Conservation (phyloP, 257 asterid species). For the Thymus quinquecostatus region DNA sequence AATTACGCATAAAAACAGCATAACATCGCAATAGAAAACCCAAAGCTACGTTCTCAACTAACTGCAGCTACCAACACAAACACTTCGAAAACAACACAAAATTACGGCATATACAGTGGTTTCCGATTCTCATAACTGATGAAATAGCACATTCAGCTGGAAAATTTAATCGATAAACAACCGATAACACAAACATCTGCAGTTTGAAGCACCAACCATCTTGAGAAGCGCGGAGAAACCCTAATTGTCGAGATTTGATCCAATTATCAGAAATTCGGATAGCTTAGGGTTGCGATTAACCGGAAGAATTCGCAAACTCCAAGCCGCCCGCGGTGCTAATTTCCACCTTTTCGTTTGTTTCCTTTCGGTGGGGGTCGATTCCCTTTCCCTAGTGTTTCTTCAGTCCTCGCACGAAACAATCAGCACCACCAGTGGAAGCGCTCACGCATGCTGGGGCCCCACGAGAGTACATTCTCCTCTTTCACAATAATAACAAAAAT, state of each 20-base stretch:
- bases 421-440: conserved; percentile 21
- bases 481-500: background rate
- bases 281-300: conserved; percentile 36
- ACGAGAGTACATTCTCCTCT: background rate
- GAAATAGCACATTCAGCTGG: conserved; percentile 27
- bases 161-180: conserved; percentile 7
- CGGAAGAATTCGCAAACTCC: conserved; percentile 31
- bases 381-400: background rate
- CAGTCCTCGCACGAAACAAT: background rate
- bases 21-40: conserved; percentile 9
- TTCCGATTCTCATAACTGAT: conserved; percentile 1
- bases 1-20: conserved; percentile 31
- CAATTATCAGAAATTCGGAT: conserved; percentile 16
- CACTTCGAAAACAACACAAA: conserved; percentile 16
- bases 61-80: conserved; percentile 7
- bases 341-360: background rate
- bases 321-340: conserved; percentile 29
- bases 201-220: conserved; percentile 42
- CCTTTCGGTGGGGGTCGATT: conserved; percentile 19
- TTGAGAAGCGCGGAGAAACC: conserved; percentile 39
- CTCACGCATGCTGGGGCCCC: conserved; percentile 23
- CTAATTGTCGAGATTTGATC: conserved; percentile 32
- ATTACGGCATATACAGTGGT: conserved; percentile 17
- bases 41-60: background rate
- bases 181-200: background rate